These are phyloP conservation scores for grape (Vitis vinifera) DNA, from an alignment of 164 flowering plant genomes.

Conservation along the genomic window DNA sequence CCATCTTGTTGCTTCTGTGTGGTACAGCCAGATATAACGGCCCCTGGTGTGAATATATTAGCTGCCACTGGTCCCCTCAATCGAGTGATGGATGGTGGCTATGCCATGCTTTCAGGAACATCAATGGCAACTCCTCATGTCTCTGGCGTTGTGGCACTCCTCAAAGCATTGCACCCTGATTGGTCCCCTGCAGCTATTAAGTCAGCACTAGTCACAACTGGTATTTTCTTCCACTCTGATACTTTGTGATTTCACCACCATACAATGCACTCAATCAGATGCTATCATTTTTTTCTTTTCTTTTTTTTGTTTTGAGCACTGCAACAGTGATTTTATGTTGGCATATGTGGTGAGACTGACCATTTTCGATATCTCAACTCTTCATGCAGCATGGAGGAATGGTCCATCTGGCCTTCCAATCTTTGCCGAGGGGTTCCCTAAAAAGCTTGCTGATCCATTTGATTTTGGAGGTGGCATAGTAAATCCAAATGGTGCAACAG, in stretches of 20 bases:
- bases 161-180: slow-evolving; percentile 27
- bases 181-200: slow-evolving; percentile 16
- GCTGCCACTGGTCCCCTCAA: slow-evolving; percentile 29
- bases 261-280: too few species aligned
- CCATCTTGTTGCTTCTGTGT: background rate
- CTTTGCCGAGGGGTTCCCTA: slow-evolving; percentile 17
- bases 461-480: slow-evolving; percentile 26
- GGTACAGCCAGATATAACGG: slow-evolving; percentile 35
- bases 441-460: slow-evolving; percentile 24
- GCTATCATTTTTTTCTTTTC: too few species aligned
- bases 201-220: slow-evolving; percentile 39
- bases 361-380: background rate
- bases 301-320: too few species aligned
- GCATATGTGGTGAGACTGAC: background rate
- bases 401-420: slow-evolving; percentile 20
- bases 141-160: slow-evolving; percentile 29
- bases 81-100: background rate
- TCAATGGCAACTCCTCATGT: slow-evolving; percentile 49
- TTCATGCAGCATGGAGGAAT: slow-evolving; percentile 5
- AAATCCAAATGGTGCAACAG: slow-evolving; percentile 20
- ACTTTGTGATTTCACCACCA: too few species aligned
- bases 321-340: too few species aligned
- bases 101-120: slow-evolving; percentile 27
- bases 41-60: slow-evolving; percentile 40
- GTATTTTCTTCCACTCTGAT: slow-evolving; percentile 3